These are phyloP conservation scores for Bondarzewia mesenterica DNA, from an alignment of 1,284 basidiomycete genomes.

Conservation along the genomic window DNA sequence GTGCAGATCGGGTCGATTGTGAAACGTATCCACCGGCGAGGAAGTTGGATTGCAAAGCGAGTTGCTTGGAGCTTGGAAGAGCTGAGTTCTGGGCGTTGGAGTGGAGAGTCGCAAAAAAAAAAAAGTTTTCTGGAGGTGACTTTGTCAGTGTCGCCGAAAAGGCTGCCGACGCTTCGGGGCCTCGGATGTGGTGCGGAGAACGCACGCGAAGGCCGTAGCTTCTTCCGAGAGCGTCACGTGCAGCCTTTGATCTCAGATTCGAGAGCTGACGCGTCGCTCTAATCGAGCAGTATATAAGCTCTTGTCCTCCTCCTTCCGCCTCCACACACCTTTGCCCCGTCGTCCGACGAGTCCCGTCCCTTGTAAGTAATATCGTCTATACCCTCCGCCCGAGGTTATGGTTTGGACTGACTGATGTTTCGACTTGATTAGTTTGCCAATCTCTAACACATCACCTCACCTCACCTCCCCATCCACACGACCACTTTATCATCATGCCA, in stretches of 20 bases:
- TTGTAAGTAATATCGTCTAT: background rate
- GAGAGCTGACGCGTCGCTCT: conserved; percentile 31
- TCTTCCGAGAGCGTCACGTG: conserved; percentile 18
- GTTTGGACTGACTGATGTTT: too few relatives aligned
- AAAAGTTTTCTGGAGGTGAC: too few relatives aligned
- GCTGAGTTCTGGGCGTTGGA: too few relatives aligned
- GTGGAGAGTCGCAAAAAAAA: too few relatives aligned
- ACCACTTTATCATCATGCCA: conserved; percentile 39
- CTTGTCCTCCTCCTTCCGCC: conserved; percentile 9
- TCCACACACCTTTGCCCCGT: background rate
- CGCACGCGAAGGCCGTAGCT: background rate
- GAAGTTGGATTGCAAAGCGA: too few relatives aligned
- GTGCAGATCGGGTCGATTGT: too few relatives aligned
- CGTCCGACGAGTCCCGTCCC: background rate
- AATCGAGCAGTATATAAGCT: conserved; percentile 20
- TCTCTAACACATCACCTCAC: conserved; percentile 10
- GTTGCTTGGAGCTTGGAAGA: too few relatives aligned
- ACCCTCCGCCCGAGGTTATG: too few relatives aligned
- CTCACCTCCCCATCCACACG: conserved; percentile 10
- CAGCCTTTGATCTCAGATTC: conserved; percentile 24
- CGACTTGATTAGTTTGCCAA: too few relatives aligned
- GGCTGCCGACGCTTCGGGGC: background rate
- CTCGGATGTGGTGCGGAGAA: background rate
- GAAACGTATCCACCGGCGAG: too few relatives aligned
- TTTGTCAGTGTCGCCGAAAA: too few relatives aligned